These are phyloP conservation scores for Aspergillus sclerotialis DNA, from an alignment of 2,329 filamentous ascomycete species.

Conservation along the genomic window DNA sequence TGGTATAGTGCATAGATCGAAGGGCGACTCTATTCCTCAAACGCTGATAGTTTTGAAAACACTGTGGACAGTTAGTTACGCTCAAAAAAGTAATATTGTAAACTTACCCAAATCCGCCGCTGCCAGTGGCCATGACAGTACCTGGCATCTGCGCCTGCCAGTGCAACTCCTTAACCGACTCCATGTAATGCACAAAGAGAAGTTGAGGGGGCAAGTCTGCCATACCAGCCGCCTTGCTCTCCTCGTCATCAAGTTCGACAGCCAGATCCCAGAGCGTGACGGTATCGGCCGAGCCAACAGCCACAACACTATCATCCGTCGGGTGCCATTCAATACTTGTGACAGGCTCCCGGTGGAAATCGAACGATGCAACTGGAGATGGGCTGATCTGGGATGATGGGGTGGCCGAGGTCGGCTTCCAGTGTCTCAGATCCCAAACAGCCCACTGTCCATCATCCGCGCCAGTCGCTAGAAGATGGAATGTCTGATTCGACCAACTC, in stretches of 20 bases:
- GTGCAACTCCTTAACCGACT: slow-evolving; percentile 89
- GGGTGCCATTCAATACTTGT: slow-evolving; percentile 97
- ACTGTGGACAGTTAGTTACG: slow-evolving; percentile 36
- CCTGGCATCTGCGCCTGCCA: slow-evolving; percentile 97
- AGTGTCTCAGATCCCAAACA: slow-evolving; percentile 93
- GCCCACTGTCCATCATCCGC: slow-evolving; percentile 91
- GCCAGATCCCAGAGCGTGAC: slow-evolving; percentile 95
- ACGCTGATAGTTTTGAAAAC: slow-evolving; percentile 80
- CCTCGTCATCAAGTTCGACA: slow-evolving; percentile 94
- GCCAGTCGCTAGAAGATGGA: slow-evolving; percentile 83
- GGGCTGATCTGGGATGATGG: slow-evolving; percentile 49
- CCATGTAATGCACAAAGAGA: slow-evolving; percentile 93
- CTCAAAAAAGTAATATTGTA: slow-evolving; percentile 1
- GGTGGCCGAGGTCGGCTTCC: slow-evolving; percentile 62
- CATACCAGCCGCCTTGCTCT: slow-evolving; percentile 80
- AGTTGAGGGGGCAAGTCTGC: slow-evolving; percentile 90
- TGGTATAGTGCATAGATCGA: no score
- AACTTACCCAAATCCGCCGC: slow-evolving; percentile 65
- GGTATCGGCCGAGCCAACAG: slow-evolving; percentile 86
- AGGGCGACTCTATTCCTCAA: slow-evolving; percentile 37
- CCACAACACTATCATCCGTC: slow-evolving; percentile 90
- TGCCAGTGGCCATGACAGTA: slow-evolving; percentile 79
- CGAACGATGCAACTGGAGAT: slow-evolving; percentile 83
- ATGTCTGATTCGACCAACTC: slow-evolving; percentile 85
- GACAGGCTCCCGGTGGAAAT: slow-evolving; percentile 94